phyloP scores from a whole-genome alignment of 306 rosid genomes.

The Dalbergia cultrata region DNA sequence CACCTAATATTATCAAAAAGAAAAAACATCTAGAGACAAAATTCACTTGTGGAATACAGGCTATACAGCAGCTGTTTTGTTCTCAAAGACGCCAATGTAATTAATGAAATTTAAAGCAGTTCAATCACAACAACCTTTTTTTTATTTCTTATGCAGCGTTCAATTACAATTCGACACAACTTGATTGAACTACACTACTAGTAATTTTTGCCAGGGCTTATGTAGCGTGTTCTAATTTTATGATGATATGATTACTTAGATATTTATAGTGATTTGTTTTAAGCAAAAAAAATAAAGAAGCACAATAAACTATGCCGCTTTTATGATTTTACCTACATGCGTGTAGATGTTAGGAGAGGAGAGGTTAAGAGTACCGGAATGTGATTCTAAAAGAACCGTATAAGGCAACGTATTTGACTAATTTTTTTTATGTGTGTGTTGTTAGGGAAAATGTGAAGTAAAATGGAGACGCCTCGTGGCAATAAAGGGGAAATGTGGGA shows the following conservation, averaged over 20 bases:
- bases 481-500: neutral
- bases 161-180: neutral
- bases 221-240: no score
- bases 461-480: constrained; percentile 42
- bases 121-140: neutral
- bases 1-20: neutral
- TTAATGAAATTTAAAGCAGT: neutral
- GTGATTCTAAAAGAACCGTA: constrained; percentile 20
- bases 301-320: neutral
- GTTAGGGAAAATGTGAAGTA: neutral
- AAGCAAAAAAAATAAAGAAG: no score
- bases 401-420: constrained; percentile 23
- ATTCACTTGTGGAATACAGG: neutral
- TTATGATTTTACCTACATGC: constrained; percentile 7
- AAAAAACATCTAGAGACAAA: neutral
- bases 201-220: no score
- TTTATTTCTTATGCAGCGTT: no score
- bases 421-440: neutral
- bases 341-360: neutral
- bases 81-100: neutral
- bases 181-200: neutral
- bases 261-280: no score
- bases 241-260: no score
- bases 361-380: constrained; percentile 1
- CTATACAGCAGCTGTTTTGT: neutral